A percentile compares a stretch with the other conserved stretches of the same genome.
Evolutionary conservation across 495 filamentous ascomycete genomes (phyloP).

Genomic region (Recurvomyces mirabilis): DNA sequence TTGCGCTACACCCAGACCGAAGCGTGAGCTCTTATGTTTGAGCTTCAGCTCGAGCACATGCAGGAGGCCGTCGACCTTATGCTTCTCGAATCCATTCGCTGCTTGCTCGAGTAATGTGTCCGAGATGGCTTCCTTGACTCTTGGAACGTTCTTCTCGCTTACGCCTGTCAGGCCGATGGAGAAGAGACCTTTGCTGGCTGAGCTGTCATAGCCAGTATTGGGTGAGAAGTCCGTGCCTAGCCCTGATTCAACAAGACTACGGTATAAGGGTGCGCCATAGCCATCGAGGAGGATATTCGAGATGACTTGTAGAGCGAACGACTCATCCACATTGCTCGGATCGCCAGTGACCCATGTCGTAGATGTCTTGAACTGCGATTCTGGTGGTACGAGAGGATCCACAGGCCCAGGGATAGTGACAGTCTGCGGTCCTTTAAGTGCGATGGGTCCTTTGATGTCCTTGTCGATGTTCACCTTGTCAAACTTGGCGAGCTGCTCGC

Average conservation of each 20-base stretch:
- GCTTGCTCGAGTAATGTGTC: constrained; percentile 54
- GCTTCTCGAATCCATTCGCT: constrained; percentile 66
- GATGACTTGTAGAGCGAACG: constrained; percentile 69
- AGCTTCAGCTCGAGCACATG: constrained; percentile 84
- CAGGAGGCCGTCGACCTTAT: constrained; percentile 84
- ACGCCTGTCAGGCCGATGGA: constrained; percentile 85
- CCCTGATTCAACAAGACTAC: constrained; percentile 78
- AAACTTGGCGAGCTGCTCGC: constrained; percentile 59
- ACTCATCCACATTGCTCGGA: constrained; percentile 68
- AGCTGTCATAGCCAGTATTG: constrained; percentile 80
- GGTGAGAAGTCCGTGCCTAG: constrained; percentile 87
- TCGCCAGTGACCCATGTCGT: constrained; percentile 85
- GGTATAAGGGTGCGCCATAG: constrained; percentile 89
- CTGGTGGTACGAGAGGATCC: constrained; percentile 75
- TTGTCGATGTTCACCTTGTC: constrained; percentile 54
- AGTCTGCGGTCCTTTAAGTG: constrained; percentile 54
- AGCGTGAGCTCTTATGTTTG: constrained; percentile 90
- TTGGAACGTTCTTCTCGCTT: constrained; percentile 61
- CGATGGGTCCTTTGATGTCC: constrained; percentile 64
- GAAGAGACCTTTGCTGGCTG: constrained; percentile 66
- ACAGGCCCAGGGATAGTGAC: constrained; percentile 68
- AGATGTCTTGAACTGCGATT: constrained; percentile 86
- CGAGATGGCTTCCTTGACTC: constrained; percentile 60
- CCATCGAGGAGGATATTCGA: constrained; percentile 80
- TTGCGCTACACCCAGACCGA: constrained; percentile 84